Conservation (phyloP, 768 basidiomycete genomes). For the Symmetrospora coprosmae region DNA sequence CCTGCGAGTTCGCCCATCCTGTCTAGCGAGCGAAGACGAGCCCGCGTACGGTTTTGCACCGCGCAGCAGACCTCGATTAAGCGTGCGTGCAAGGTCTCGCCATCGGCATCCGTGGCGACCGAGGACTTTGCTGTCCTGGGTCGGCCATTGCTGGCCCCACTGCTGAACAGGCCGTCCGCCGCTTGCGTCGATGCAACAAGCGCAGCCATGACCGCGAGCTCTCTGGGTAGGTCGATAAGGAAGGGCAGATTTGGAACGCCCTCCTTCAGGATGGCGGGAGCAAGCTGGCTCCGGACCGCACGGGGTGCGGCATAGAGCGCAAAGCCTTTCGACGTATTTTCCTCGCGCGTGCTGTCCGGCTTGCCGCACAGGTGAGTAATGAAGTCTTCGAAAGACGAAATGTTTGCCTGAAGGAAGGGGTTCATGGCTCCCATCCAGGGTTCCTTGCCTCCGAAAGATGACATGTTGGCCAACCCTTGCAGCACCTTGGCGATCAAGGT, state of each 20-base stretch:
- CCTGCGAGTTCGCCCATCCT: not conserved
- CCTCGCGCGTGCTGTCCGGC: constrained; percentile 5
- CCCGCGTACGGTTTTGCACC: not conserved
- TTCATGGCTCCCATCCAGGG: constrained; percentile 67
- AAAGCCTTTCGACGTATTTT: constrained; percentile 27
- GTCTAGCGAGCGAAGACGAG: not conserved
- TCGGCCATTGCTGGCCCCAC: not conserved
- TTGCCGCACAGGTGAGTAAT: constrained; percentile 33
- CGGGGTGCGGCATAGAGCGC: constrained; percentile 26
- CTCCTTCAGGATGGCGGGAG: constrained; percentile 41
- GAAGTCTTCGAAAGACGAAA: constrained; percentile 64
- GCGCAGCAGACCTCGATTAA: not conserved
- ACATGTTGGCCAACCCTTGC: constrained; percentile 69
- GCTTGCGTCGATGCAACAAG: constrained; percentile 48
- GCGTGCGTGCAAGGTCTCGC: not conserved
- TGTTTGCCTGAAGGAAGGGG: constrained; percentile 53
- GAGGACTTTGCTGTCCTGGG: not conserved
- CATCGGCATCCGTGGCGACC: no score
- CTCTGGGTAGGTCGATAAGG: constrained; percentile 60
- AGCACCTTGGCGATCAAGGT: constrained; percentile 78
- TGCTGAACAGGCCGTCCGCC: not conserved
- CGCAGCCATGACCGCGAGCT: constrained; percentile 61
- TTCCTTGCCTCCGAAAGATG: constrained; percentile 44
- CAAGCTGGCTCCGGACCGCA: constrained; percentile 20
- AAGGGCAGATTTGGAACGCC: constrained; percentile 52